These are phyloP conservation scores for Paramecium sonneborni DNA, from an alignment of 73 alveolate species.

Conservation along the genomic window DNA sequence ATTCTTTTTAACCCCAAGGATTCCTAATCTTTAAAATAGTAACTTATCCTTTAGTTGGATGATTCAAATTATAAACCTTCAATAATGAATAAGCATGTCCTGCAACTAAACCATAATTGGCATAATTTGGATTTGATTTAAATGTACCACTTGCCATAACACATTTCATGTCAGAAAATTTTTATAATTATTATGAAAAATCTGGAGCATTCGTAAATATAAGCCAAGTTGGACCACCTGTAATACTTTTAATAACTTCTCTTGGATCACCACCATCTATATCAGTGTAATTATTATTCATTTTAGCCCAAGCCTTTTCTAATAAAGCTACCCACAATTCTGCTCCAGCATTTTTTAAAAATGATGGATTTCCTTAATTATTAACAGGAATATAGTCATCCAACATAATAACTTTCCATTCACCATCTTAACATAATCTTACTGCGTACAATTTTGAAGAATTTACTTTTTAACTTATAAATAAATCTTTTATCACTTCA, in stretches of 20 bases:
- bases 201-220: conserved; percentile 77
- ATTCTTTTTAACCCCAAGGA: conserved; percentile 95
- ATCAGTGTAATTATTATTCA: conserved; percentile 90
- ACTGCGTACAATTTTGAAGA: conserved; percentile 87
- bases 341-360: conserved; percentile 82
- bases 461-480: conserved; percentile 75
- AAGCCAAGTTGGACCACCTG: conserved; percentile 92
- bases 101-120: conserved; percentile 81
- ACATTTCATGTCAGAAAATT: conserved; percentile 80
- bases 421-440: conserved; percentile 85
- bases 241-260: conserved; percentile 85
- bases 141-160: conserved; percentile 81
- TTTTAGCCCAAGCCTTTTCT: conserved; percentile 99
- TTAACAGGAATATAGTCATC: conserved; percentile 95
- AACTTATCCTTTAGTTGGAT: conserved; percentile 63
- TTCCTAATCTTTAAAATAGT: conserved; percentile 89
- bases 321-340: conserved; percentile 97
- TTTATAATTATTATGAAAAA: conserved; percentile 75
- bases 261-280: conserved; percentile 89
- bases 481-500: conserved; percentile 68
- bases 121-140: conserved; percentile 60
- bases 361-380: conserved; percentile 73
- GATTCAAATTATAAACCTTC: not conserved
- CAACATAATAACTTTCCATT: conserved; percentile 75
- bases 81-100: conserved; percentile 62